phyloP scores from a whole-genome alignment of 2,329 filamentous ascomycete species.

The Fusarium metavorans region DNA sequence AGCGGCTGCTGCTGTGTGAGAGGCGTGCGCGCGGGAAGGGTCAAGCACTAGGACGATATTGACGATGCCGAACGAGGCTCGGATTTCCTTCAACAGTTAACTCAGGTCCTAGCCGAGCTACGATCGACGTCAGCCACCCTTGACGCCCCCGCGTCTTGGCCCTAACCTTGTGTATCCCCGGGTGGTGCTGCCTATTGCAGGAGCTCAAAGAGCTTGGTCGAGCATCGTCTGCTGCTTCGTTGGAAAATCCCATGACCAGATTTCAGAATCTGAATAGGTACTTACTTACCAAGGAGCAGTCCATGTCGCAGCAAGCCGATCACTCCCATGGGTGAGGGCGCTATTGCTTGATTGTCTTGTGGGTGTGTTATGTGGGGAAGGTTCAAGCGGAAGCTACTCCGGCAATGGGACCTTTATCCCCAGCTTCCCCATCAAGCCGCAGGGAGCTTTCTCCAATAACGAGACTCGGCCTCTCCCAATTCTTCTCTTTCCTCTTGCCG shows the following conservation, averaged over 20 bases:
- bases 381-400: constrained; percentile 1
- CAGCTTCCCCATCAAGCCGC: background rate
- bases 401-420: constrained; percentile 3
- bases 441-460: background rate
- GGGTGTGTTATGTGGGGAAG: constrained; percentile 9
- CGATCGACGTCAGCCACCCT: constrained; percentile 26
- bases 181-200: background rate
- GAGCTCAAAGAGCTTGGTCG: background rate
- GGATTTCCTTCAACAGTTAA: constrained; percentile 42
- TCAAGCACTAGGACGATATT: constrained; percentile 34
- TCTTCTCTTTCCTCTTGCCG: background rate
- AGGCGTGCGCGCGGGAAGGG: background rate
- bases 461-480: background rate
- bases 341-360: background rate
- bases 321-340: background rate
- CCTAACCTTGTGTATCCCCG: constrained; percentile 1
- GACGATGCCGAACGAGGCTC: constrained; percentile 34
- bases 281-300: background rate
- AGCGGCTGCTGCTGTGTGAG: background rate
- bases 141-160: constrained; percentile 5
- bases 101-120: constrained; percentile 34
- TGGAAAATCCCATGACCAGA: background rate
- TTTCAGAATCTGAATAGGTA: background rate
- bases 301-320: background rate
- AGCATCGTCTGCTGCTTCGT: background rate